These are phyloP conservation scores for Stagonosporopsis cucurbitacearum DNA, from an alignment of 2,329 filamentous ascomycete genomes.

Conservation along the genomic window DNA sequence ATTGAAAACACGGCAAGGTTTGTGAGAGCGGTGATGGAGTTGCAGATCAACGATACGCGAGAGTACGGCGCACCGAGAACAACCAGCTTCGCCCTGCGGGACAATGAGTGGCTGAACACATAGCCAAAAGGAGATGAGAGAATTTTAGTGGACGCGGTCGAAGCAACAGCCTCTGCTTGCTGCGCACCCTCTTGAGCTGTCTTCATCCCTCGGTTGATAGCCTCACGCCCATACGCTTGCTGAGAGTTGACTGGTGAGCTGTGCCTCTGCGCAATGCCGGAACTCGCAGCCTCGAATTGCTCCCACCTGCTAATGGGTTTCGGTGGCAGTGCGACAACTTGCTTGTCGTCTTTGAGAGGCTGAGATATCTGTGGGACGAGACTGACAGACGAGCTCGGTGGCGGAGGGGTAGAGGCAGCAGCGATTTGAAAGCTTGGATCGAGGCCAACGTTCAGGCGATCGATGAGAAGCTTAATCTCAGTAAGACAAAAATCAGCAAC, in stretches of 20 bases:
- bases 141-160: conserved; percentile 36
- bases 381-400: conserved; percentile 45
- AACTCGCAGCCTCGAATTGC: conserved; percentile 36
- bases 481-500: conserved; percentile 73
- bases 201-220: conserved; percentile 42
- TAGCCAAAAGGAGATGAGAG: conserved; percentile 62
- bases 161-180: conserved; percentile 34
- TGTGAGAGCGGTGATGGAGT: conserved; percentile 71
- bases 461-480: conserved; percentile 70
- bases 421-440: conserved; percentile 34
- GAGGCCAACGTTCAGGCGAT: conserved; percentile 65
- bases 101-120: conserved; percentile 74
- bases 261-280: conserved; percentile 55
- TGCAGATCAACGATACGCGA: conserved; percentile 53
- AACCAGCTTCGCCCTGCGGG: conserved; percentile 67
- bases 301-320: conserved; percentile 45
- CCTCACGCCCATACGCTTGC: conserved; percentile 45
- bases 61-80: conserved; percentile 78
- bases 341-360: conserved; percentile 55
- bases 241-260: conserved; percentile 43
- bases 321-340: conserved; percentile 53
- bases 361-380: conserved; percentile 59
- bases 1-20: conserved; percentile 75
- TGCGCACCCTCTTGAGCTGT: conserved; percentile 39
- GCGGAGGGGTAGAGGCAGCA: conserved; percentile 22